These are phyloP conservation scores for Euphrasia confusa DNA, from an alignment of 257 asterid species.

Conservation along the genomic window DNA sequence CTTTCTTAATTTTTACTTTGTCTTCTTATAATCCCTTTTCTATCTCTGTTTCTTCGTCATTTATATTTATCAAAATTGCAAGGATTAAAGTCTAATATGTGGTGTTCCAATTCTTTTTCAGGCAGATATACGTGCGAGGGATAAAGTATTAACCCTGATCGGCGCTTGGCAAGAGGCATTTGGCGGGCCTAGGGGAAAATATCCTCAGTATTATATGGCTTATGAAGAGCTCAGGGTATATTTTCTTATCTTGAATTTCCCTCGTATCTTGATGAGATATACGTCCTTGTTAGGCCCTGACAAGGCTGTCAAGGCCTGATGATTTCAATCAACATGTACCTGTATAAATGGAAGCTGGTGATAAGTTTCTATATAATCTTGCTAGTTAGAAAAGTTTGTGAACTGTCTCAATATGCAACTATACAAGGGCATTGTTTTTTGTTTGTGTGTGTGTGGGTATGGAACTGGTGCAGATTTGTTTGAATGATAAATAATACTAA, in stretches of 20 bases:
- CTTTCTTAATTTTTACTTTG: no score
- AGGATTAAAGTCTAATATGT: slow-evolving; percentile 19
- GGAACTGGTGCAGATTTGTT: not conserved
- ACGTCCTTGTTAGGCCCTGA: no score
- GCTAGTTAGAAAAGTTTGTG: not conserved
- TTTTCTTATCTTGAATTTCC: slow-evolving; percentile 9
- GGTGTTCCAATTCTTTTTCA: slow-evolving; percentile 32
- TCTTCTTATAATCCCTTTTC: not conserved
- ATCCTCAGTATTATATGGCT: slow-evolving; percentile 83
- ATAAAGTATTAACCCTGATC: slow-evolving; percentile 58
- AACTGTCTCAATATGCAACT: not conserved
- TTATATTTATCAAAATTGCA: not conserved
- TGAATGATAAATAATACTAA: not conserved
- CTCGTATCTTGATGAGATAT: not conserved
- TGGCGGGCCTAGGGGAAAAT: slow-evolving; percentile 82
- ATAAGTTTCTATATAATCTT: not conserved
- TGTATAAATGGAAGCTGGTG: not conserved
- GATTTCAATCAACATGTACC: not conserved
- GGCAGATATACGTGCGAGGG: slow-evolving; percentile 86
- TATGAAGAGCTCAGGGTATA: slow-evolving; percentile 86
- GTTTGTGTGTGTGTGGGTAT: not conserved
- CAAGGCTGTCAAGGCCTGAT: no score
- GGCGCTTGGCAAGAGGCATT: slow-evolving; percentile 95
- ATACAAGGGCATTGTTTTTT: not conserved
- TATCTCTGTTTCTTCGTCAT: not conserved